phyloP scores from a whole-genome alignment of 2,329 filamentous ascomycete species.

The Hyphodiscus sp. region DNA sequence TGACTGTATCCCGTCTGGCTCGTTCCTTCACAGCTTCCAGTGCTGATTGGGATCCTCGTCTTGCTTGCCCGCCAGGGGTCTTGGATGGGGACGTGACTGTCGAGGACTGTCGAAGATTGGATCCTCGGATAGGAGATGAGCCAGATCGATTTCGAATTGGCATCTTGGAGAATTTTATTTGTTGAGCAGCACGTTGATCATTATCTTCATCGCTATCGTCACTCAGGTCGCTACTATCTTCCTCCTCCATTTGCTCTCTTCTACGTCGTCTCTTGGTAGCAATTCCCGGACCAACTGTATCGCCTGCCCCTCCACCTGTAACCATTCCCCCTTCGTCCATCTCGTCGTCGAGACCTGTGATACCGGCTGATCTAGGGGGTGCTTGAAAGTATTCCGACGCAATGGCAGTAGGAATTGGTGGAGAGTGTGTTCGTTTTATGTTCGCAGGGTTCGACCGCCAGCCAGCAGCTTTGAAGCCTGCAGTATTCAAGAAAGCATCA shows the following conservation, averaged over 20 bases:
- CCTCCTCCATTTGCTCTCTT: slow-evolving; percentile 66
- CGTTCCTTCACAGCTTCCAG: slow-evolving; percentile 65
- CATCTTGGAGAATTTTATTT: slow-evolving; percentile 96
- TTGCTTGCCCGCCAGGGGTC: slow-evolving; percentile 34
- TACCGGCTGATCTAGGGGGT: slow-evolving; percentile 50
- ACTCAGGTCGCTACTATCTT: slow-evolving; percentile 79
- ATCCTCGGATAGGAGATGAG: slow-evolving; percentile 75
- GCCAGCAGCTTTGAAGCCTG: slow-evolving; percentile 75
- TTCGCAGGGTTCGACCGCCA: slow-evolving; percentile 70
- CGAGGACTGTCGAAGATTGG: slow-evolving; percentile 50
- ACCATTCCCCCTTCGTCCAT: slow-evolving; percentile 60
- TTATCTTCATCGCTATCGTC: slow-evolving; percentile 78
- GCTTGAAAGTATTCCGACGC: slow-evolving; percentile 82
- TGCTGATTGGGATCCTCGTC: slow-evolving; percentile 65
- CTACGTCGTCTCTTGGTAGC: slow-evolving; percentile 60
- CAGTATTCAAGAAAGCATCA: slow-evolving; percentile 70
- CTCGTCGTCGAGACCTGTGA: slow-evolving; percentile 60
- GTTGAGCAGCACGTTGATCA: slow-evolving; percentile 68
- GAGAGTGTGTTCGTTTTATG: slow-evolving; percentile 78
- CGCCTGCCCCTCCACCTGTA: slow-evolving; percentile 56
- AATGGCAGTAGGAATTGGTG: slow-evolving; percentile 76
- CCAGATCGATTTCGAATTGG: slow-evolving; percentile 79
- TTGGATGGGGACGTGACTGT: slow-evolving; percentile 70
- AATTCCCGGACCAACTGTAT: slow-evolving; percentile 62
- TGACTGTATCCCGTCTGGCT: slow-evolving; percentile 67